A percentile compares a stretch with the other conserved stretches of the same genome.
These are phyloP conservation scores for rapeseed (Brassica napus) DNA, from an alignment of 345 rosid genomes.

Conservation along the genomic window DNA sequence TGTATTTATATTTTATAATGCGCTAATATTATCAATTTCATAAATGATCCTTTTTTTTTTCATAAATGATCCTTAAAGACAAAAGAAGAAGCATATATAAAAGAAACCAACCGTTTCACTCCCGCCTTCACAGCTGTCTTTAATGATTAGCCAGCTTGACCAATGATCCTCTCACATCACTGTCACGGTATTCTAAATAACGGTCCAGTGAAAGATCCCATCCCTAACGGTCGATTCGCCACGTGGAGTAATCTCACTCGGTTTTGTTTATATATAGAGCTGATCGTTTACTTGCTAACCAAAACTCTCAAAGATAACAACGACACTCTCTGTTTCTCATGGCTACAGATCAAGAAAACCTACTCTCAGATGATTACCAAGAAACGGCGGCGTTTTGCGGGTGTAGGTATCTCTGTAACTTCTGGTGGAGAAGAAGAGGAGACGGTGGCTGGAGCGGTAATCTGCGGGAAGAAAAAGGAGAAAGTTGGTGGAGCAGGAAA, in stretches of 20 bases:
- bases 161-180: conserved; percentile 6
- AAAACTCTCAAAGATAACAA: not conserved
- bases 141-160: conserved; percentile 33
- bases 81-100: conserved; percentile 16
- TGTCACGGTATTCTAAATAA: conserved; percentile 13
- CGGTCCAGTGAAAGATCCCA: conserved; percentile 24
- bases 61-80: conserved; percentile 19
- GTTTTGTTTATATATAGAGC: not conserved
- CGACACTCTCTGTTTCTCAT: conserved; percentile 4
- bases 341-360: conserved; percentile 36
- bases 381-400: conserved; percentile 30
- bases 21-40: not conserved
- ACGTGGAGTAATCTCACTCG: conserved; percentile 10
- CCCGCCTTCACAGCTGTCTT: conserved; percentile 41
- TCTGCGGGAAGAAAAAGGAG: conserved; percentile 35
- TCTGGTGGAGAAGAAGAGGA: conserved; percentile 33
- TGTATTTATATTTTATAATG: not conserved
- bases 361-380: conserved; percentile 34
- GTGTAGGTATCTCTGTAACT: conserved; percentile 47
- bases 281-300: not conserved
- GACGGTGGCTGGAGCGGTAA: conserved; percentile 15
- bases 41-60: not conserved
- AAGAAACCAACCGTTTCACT: conserved; percentile 29
- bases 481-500: conserved; percentile 41
- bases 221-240: conserved; percentile 19